Conservation (phyloP, 306 rosid genomes). For the Vigna nakashimae region DNA sequence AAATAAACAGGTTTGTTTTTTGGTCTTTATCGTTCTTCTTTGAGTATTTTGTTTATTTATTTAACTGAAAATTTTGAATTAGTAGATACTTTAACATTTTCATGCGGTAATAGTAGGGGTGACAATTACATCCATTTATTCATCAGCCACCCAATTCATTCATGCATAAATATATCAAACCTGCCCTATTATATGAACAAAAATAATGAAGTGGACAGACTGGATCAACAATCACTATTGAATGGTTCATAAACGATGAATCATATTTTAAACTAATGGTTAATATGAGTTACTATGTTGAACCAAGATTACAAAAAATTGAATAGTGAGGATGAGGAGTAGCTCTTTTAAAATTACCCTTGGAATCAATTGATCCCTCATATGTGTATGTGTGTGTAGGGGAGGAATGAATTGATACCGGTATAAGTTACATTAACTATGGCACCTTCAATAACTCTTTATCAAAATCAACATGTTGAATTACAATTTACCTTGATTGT, state of each 20-base stretch:
- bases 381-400: no score
- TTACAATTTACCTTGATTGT: no score
- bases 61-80: slow-evolving; percentile 17
- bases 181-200: not conserved
- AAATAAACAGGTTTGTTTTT: slow-evolving; percentile 81
- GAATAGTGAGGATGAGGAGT: no score
- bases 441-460: no score
- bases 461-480: no score
- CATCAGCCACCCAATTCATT: not conserved
- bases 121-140: not conserved
- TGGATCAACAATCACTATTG: not conserved
- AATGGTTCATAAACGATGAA: not conserved
- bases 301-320: no score
- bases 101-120: slow-evolving; percentile 9
- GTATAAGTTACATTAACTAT: no score
- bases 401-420: no score
- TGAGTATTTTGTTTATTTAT: slow-evolving; percentile 33
- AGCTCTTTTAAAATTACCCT: no score
- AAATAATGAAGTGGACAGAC: not conserved
- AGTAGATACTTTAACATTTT: not conserved
- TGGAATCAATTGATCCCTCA: no score
- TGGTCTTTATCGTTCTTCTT: slow-evolving; percentile 1
- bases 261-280: not conserved
- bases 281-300: no score
- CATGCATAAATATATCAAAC: not conserved